These are phyloP conservation scores for Ilyonectria destructans DNA, from an alignment of 2,329 filamentous ascomycete genomes.

Conservation along the genomic window DNA sequence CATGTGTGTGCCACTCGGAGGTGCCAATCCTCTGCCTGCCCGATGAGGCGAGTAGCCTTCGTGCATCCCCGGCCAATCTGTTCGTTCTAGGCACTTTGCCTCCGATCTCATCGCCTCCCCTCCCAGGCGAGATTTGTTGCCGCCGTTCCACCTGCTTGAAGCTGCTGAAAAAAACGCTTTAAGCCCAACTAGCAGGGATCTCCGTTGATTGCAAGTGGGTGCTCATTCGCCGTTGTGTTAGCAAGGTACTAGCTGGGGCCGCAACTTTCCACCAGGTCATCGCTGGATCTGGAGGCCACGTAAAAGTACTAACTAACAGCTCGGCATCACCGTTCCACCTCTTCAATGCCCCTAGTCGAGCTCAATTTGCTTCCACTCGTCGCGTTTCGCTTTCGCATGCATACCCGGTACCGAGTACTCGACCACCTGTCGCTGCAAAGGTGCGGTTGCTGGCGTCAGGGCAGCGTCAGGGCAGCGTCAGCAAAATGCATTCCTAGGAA, in stretches of 20 bases:
- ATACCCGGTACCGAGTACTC: constrained; percentile 9
- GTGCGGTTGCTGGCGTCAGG: constrained; percentile 15
- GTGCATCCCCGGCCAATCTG: constrained; percentile 18
- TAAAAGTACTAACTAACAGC: constrained; percentile 41
- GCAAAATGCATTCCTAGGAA: constrained; percentile 5
- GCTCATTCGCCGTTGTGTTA: constrained; percentile 35
- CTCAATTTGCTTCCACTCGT: constrained; percentile 44
- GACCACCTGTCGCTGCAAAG: constrained; percentile 19
- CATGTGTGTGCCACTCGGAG: background rate
- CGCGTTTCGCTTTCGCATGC: constrained; percentile 38
- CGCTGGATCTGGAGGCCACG: background rate
- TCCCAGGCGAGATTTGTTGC: constrained; percentile 48
- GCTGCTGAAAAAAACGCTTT: constrained; percentile 41
- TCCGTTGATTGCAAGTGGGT: constrained; percentile 29
- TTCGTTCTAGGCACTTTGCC: constrained; percentile 26
- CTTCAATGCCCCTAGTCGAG: constrained; percentile 36
- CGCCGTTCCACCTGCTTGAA: constrained; percentile 39
- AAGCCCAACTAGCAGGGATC: constrained; percentile 43
- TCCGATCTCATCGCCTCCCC: constrained; percentile 43
- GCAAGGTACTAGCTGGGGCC: constrained; percentile 10
- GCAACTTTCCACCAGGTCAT: background rate
- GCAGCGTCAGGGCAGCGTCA: constrained; percentile 22
- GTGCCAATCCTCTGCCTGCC: constrained; percentile 14
- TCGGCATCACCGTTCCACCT: constrained; percentile 34
- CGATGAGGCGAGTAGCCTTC: constrained; percentile 27